Evolutionary conservation across 352 stramenopile genomes (phyloP), one percentile per base, ranked within the genome.

Genomic region (Albugo candida): DNA sequence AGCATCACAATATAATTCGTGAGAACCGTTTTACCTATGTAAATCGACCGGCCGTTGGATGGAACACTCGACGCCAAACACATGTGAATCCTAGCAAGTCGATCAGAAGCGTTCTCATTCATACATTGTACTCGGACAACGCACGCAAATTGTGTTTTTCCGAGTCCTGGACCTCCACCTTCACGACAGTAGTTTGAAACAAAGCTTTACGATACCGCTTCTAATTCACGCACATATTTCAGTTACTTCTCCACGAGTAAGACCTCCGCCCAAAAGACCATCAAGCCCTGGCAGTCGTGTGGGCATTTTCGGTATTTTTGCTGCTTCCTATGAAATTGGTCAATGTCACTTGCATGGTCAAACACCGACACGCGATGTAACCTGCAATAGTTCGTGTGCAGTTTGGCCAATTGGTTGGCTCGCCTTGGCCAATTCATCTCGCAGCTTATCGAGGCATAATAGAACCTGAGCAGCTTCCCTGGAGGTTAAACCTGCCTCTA

Each of bases 91-190:
- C 78, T 87, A 10, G 5, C 49, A 17, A 50, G 47, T 21, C 10
- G 4, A 18, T 52, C 11, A 11, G 37, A 17, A 19, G 17, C 6
- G 24, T 19, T 0, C 13, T 40, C 27, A 36, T 2, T 24, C 11
- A 17, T 21, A 36, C 24, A 45, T 14, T 21, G 41, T 20, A 34
- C 35, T 18, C 14, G 24, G 2, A 8, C 6, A n/a, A 54, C 45
- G 14, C 36, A 86, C 77, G 60, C 64, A 11, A 91, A 52, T 45
- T 91, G 78, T 11, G 78, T 88, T 56, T 88, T 91, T 2, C 75
- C 78, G 14, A 63, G 65, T 1, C 72, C 78, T 27, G 78, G 75
- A 21, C 58, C 59, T 24, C 78, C 78, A 52, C 72, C 76, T 81
- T 47, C 59, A 53, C 34, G 17, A 47, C 13, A 4, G 39, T 21